phyloP scores from a whole-genome alignment of 768 basidiomycete genomes.

The Hirschioporus abietinus region DNA sequence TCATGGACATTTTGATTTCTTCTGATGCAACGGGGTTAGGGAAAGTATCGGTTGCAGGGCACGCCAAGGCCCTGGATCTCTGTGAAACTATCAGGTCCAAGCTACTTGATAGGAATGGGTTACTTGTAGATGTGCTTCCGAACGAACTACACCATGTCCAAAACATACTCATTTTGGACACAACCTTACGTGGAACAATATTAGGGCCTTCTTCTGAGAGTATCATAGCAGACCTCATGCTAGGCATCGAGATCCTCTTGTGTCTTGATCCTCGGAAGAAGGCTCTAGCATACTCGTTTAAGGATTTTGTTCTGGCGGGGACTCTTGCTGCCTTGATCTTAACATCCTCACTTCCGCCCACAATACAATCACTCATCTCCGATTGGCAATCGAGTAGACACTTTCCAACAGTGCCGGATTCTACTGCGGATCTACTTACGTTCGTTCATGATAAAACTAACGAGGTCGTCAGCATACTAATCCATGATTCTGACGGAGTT shows the following conservation, averaged over 20 bases:
- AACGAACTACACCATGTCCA: slow-evolving; percentile 38
- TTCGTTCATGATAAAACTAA: slow-evolving; percentile 10
- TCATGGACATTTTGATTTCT: slow-evolving; percentile 26
- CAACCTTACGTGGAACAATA: slow-evolving; percentile 29
- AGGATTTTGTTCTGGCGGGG: slow-evolving; percentile 35
- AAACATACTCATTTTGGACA: slow-evolving; percentile 38
- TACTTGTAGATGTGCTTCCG: slow-evolving; percentile 21
- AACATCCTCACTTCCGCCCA: slow-evolving; percentile 13
- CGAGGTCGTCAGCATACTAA: slow-evolving; percentile 26
- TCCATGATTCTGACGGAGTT: slow-evolving; percentile 30
- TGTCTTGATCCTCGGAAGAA: slow-evolving; percentile 15
- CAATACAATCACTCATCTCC: not conserved
- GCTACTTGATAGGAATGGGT: slow-evolving; percentile 19
- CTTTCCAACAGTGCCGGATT: not conserved
- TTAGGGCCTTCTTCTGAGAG: slow-evolving; percentile 22
- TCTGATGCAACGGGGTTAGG: slow-evolving; percentile 12
- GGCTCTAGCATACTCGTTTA: slow-evolving; percentile 23
- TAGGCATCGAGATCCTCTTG: slow-evolving; percentile 36
- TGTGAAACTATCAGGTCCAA: slow-evolving; percentile 29
- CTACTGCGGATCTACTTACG: not conserved
- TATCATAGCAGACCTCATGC: slow-evolving; percentile 33
- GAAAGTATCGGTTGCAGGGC: slow-evolving; percentile 14
- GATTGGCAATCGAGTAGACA: not conserved
- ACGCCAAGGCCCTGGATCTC: slow-evolving; percentile 26
- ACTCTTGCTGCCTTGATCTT: slow-evolving; percentile 30